phyloP scores from a whole-genome alignment of 352 stramenopile genomes.

The Thraustochytrium striatum region DNA sequence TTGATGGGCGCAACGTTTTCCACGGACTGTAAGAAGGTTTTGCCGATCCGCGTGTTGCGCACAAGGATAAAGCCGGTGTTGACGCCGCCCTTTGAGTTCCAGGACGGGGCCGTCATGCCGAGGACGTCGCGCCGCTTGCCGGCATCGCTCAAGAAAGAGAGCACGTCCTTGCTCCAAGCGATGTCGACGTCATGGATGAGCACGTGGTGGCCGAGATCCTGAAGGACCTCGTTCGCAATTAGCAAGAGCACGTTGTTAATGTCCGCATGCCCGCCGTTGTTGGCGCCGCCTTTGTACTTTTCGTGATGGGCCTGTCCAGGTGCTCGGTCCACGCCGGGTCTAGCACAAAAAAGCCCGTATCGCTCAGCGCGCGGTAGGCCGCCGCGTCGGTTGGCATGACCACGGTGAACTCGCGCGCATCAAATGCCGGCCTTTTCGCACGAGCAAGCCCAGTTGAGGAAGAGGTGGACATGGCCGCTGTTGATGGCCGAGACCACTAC shows the following conservation, averaged over 20 bases:
- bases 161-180: not conserved
- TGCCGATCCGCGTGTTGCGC: not conserved
- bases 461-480: not conserved
- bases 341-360: not conserved
- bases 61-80: not conserved
- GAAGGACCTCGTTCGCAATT: not conserved
- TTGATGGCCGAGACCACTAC: constrained; percentile 6
- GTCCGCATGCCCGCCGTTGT: not conserved
- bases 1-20: not conserved
- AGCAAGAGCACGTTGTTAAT: constrained; percentile 28
- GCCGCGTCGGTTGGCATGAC: not conserved
- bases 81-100: not conserved
- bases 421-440: not conserved
- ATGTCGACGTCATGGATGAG: not conserved
- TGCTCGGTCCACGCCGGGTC: not conserved
- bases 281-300: not conserved
- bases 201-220: not conserved
- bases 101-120: not conserved
- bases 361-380: not conserved
- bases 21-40: not conserved
- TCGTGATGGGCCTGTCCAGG: not conserved
- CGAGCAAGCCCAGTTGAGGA: constrained; percentile 5
- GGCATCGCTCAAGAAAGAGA: not conserved
- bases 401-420: not conserved
- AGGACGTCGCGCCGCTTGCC: not conserved